Evolutionary conservation across 371 early-diverging fungal species (phyloP), one percentile per base, ranked within the genome.

Genomic region (Mortierella sp.): DNA sequence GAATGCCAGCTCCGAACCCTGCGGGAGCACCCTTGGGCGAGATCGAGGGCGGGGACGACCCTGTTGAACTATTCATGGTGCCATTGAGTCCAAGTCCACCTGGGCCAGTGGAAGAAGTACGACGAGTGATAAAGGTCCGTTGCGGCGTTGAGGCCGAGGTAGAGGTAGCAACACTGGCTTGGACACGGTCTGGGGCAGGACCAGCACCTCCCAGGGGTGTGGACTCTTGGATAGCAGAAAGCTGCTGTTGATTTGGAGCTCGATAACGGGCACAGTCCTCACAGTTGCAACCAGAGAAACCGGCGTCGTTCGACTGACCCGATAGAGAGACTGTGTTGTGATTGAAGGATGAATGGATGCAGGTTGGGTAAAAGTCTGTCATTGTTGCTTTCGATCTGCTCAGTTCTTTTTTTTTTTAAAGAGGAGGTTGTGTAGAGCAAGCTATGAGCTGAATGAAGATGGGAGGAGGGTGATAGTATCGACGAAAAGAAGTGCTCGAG

Each of bases 201-300:
- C 50, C 14, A 7, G 7, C 50, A 7, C 50, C 50, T n/a, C 21
- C 50, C 21, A 51, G 48, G 19, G n/a, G n/a, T n/a, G 45, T 23
- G 25, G 43, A 25, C 19, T 57, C 47, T 16, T 50, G 4, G 30
- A 60, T 30, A 23, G 25, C 51, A 14, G 70, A 63, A 16, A 59
- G 52, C 28, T 75, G 70, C 44, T 44, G 25, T n/a, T 28, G 56
- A 23, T 26, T 44, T 25, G 63, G 70, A 0, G 55, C 53, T 67
- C 62, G 69, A 70, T 62, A 75, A 12, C 66, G 75, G 45, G 70
- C 25, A 55, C 76, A 76, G 14, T 76, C 76, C 18, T 76, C 76
- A n/a, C 76, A 76, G 65, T 67, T 30, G 57, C 76, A 76, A 18
- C 55, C 48, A 0, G 50, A 21, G 29, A 21, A 30, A 11, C 50